A percentile compares a stretch with the other conserved stretches of the same genome.
phyloP scores from a whole-genome alignment of 2,329 filamentous ascomycete genomes.

The Colletotrichum scovillei region DNA sequence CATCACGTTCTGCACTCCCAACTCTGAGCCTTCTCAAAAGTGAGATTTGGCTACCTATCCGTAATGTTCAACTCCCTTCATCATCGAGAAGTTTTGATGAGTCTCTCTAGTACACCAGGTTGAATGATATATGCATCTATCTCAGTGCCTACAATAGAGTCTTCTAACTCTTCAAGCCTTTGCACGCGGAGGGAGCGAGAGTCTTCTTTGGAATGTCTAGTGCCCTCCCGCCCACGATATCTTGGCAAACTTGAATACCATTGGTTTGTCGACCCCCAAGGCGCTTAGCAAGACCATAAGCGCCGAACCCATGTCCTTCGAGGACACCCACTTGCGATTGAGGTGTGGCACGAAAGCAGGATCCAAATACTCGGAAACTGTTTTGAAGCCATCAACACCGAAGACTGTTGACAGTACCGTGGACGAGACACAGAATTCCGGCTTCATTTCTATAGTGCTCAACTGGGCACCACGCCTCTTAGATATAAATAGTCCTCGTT shows the following conservation, averaged over 20 bases:
- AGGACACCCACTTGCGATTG: too few species aligned
- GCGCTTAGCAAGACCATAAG: not conserved
- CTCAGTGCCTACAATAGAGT: too few species aligned
- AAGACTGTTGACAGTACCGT: not conserved
- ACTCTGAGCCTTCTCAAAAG: not conserved
- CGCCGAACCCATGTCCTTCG: not conserved
- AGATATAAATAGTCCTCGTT: not conserved
- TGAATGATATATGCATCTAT: too few species aligned
- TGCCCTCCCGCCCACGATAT: not conserved
- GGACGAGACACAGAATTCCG: not conserved
- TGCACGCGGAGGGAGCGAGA: too few species aligned
- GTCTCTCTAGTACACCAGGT: too few species aligned
- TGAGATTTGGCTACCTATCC: not conserved
- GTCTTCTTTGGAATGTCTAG: not conserved
- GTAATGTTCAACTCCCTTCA: fast-evolving
- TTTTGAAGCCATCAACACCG: not conserved
- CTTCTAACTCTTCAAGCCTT: too few species aligned
- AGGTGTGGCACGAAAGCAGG: not conserved
- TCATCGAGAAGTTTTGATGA: too few species aligned
- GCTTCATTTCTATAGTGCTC: not conserved
- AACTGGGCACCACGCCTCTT: too few species aligned
- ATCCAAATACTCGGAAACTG: not conserved
- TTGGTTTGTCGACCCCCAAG: not conserved
- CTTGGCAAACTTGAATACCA: not conserved
- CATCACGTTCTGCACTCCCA: not conserved